Conservation (phyloP, 208 protist genomes). For the Spongospora subterranea region DNA sequence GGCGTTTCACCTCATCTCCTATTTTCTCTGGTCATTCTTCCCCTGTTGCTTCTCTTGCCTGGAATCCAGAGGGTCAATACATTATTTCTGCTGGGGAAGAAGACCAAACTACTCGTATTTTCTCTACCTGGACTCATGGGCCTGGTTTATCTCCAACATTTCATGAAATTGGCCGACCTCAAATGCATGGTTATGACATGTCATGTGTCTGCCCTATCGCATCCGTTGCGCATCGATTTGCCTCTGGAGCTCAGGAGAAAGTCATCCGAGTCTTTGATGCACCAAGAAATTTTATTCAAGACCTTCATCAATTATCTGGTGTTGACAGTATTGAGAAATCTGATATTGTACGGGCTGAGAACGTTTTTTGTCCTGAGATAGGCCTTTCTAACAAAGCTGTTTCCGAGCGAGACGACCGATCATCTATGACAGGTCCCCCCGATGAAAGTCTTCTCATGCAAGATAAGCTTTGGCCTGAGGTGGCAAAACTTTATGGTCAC, state of each 20-base stretch:
- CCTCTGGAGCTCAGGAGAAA: constrained; percentile 12
- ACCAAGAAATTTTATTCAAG: not conserved
- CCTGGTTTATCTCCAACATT: not conserved
- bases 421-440: not conserved
- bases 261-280: constrained; percentile 31
- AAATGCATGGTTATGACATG: constrained; percentile 51
- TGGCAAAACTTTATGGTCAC: constrained; percentile 44
- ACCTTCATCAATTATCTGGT: not conserved
- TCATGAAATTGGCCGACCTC: not conserved
- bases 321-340: not conserved
- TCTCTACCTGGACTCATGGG: not conserved
- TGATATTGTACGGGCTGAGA: not conserved
- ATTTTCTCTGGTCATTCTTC: not conserved
- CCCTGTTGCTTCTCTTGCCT: not conserved
- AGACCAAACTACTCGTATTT: constrained; percentile 16
- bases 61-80: constrained; percentile 10
- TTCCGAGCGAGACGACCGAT: not conserved
- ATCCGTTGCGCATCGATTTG: constrained; percentile 10
- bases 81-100: not conserved
- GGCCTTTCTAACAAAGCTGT: constrained; percentile 29
- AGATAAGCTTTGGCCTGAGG: constrained; percentile 30
- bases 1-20: not conserved
- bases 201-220: not conserved
- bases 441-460: not conserved
- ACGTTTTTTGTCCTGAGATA: not conserved